Conservation (phyloP, 768 basidiomycete genomes). For the Lactarius quietus region DNA sequence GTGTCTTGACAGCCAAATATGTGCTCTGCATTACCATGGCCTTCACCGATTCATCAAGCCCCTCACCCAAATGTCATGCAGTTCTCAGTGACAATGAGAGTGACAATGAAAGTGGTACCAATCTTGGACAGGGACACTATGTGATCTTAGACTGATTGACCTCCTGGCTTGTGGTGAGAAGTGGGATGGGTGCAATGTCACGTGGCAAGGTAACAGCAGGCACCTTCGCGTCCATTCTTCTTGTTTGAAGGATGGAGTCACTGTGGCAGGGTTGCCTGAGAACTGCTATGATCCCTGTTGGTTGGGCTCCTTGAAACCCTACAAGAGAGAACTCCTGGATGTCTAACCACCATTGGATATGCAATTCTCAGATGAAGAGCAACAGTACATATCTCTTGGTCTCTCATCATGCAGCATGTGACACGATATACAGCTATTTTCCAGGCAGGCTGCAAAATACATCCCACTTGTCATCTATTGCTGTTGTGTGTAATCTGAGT, state of each 20-base stretch:
- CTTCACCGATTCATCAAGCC: not conserved
- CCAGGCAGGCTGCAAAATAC: too few relatives aligned
- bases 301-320: not conserved
- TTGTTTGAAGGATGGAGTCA: not conserved
- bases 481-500: too few relatives aligned
- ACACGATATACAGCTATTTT: too few relatives aligned
- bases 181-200: not conserved
- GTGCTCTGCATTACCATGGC: not conserved
- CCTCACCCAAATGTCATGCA: not conserved
- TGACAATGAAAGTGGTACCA: constrained; percentile 2
- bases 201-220: not conserved
- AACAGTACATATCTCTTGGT: too few relatives aligned
- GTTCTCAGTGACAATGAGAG: constrained; percentile 4
- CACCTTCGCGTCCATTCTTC: not conserved
- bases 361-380: too few relatives aligned
- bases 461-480: too few relatives aligned
- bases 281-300: not conserved
- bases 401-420: too few relatives aligned
- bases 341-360: not conserved
- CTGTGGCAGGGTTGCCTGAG: not conserved
- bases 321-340: not conserved
- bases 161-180: not conserved
- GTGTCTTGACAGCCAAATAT: not conserved
- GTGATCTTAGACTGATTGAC: not conserved
- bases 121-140: not conserved